A percentile compares a stretch with the other conserved stretches of the same genome.
phyloP scores from a whole-genome alignment of 2,329 filamentous ascomycete genomes.

The Penicillium sclerotigenum region DNA sequence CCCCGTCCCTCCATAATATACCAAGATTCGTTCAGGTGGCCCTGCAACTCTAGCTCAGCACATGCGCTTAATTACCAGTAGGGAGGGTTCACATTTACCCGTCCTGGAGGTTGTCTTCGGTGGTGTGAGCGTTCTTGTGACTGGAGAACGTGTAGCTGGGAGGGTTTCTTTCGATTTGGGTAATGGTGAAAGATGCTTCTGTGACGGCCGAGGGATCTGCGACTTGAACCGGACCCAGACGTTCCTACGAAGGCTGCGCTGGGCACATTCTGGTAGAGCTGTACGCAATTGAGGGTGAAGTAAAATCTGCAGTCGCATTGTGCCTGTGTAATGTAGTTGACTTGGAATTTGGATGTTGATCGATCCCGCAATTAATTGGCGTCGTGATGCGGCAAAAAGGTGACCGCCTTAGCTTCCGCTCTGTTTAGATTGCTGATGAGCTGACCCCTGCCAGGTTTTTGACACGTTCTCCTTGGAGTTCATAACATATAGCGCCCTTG shows the following conservation, averaged over 20 bases:
- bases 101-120: conserved; percentile 27
- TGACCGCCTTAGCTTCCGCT: conserved; percentile 7
- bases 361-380: conserved; percentile 2
- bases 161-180: conserved; percentile 22
- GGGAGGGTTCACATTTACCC: conserved; percentile 21
- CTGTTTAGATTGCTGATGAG: neutral
- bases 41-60: conserved; percentile 26
- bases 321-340: conserved; percentile 2
- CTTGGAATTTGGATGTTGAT: conserved; percentile 8
- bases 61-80: neutral
- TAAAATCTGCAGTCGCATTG: conserved; percentile 28
- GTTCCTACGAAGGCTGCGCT: conserved; percentile 26
- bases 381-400: neutral
- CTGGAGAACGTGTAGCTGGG: conserved; percentile 13
- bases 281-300: conserved; percentile 32
- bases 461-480: neutral
- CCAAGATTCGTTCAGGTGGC: conserved; percentile 52
- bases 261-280: conserved; percentile 24
- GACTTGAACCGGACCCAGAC: conserved; percentile 32
- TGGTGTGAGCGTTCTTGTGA: conserved; percentile 10
- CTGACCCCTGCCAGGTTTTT: neutral
- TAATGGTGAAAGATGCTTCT: conserved; percentile 21
- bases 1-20: conserved; percentile 72
- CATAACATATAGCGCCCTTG: neutral
- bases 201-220: conserved; percentile 21